Evolutionary conservation across 495 filamentous ascomycete species (phyloP).

Genomic region (Aspergillus bridgeri): DNA sequence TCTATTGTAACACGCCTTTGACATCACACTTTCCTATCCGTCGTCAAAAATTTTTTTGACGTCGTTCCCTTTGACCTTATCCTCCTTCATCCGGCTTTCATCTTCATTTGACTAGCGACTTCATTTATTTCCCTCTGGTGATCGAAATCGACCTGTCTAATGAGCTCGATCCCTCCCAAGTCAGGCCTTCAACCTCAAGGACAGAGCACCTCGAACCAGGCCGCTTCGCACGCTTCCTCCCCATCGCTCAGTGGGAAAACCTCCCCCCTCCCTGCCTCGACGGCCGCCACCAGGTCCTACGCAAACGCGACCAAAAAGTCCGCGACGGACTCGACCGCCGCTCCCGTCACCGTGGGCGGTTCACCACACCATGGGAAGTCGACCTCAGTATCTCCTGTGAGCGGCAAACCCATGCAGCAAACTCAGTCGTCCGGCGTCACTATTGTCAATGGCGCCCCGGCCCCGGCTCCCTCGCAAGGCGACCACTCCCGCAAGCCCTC

Average conservation of each 20-base stretch:
- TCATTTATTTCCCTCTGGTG: conserved; percentile 2
- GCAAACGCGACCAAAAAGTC: conserved; percentile 78
- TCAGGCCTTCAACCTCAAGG: conserved; percentile 52
- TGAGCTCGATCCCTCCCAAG: conserved; percentile 49
- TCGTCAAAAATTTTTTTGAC: not conserved
- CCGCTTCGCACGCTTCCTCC: conserved; percentile 47
- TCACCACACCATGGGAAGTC: conserved; percentile 81
- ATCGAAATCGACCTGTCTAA: conserved; percentile 39
- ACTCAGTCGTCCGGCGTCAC: conserved; percentile 56
- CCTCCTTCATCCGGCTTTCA: conserved; percentile 6
- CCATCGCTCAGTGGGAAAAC: conserved; percentile 56
- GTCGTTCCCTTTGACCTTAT: conserved; percentile 10
- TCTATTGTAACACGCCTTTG: conserved; percentile 21
- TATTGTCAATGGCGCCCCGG: conserved; percentile 64
- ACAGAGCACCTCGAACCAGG: conserved; percentile 50
- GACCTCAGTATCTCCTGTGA: conserved; percentile 72
- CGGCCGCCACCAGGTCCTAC: conserved; percentile 57
- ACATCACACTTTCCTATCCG: conserved; percentile 24
- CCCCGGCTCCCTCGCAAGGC: conserved; percentile 53
- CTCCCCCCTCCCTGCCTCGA: conserved; percentile 42
- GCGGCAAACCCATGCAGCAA: conserved; percentile 69
- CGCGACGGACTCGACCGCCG: conserved; percentile 64
- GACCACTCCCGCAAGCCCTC: conserved; percentile 82
- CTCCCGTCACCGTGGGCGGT: conserved; percentile 66
- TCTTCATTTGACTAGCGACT: conserved; percentile 3